Evolutionary conservation across 2,329 filamentous ascomycete genomes (phyloP).

Genomic region (Alternaria dauci): DNA sequence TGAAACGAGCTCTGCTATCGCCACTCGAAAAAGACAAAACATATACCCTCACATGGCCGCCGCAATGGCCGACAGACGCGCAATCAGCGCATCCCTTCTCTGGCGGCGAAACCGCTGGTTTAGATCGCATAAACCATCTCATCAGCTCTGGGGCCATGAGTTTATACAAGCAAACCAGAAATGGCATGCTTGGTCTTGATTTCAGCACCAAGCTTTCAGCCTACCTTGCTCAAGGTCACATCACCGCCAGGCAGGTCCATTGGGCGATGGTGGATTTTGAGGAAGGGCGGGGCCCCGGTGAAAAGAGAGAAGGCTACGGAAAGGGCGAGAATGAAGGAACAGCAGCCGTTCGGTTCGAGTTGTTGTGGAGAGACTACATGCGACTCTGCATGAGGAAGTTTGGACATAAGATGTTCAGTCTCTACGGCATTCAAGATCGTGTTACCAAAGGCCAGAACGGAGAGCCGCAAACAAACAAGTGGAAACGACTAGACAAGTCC

Average conservation of each 20-base stretch:
- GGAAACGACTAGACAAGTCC: slow-evolving; percentile 37
- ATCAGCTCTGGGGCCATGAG: slow-evolving; percentile 68
- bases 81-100: slow-evolving; percentile 70
- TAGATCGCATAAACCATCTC: slow-evolving; percentile 67
- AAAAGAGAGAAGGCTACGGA: slow-evolving; percentile 63
- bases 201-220: slow-evolving; percentile 80
- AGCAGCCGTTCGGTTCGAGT: slow-evolving; percentile 72
- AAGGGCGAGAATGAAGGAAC: slow-evolving; percentile 77
- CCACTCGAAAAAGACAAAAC: slow-evolving; percentile 61
- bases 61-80: slow-evolving; percentile 62
- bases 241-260: slow-evolving; percentile 78
- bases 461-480: slow-evolving; percentile 53
- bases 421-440: slow-evolving; percentile 67
- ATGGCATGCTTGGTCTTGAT: slow-evolving; percentile 73
- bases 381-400: slow-evolving; percentile 77
- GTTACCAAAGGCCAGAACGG: slow-evolving; percentile 25
- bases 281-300: slow-evolving; percentile 60
- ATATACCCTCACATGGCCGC: slow-evolving; percentile 60
- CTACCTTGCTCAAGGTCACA: slow-evolving; percentile 74
- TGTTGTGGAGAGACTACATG: slow-evolving; percentile 84
- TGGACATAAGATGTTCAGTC: slow-evolving; percentile 67
- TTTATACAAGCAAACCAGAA: slow-evolving; percentile 74
- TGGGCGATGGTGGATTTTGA: slow-evolving; percentile 74
- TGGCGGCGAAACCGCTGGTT: slow-evolving; percentile 71
- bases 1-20: slow-evolving; percentile 64